Evolutionary conservation across 345 rosid species (phyloP).

Genomic region (Firmiana major): DNA sequence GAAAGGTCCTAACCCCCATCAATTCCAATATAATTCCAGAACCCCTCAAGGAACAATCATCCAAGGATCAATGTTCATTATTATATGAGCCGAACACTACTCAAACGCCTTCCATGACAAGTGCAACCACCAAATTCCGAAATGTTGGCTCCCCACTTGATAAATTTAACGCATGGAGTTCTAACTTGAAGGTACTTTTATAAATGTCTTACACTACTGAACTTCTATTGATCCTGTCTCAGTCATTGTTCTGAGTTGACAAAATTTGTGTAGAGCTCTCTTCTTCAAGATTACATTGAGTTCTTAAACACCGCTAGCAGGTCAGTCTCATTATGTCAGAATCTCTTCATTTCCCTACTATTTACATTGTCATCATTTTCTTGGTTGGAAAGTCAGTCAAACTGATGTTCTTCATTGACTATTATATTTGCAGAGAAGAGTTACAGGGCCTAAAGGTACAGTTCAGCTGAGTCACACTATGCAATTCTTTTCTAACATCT

Average conservation of each 20-base stretch:
- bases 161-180: constrained; percentile 51
- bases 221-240: not conserved
- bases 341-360: not conserved
- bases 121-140: constrained; percentile 25
- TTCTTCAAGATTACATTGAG: constrained; percentile 56
- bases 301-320: constrained; percentile 75
- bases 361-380: not conserved
- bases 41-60: constrained; percentile 16
- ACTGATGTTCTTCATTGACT: constrained; percentile 10
- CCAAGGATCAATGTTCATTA: constrained; percentile 7
- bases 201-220: not conserved
- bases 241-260: not conserved
- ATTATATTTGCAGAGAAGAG: constrained; percentile 58
- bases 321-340: constrained; percentile 27
- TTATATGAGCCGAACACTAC: constrained; percentile 50
- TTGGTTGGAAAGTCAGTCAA: constrained; percentile 10
- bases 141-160: constrained; percentile 43
- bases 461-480: too few species aligned
- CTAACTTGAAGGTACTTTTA: constrained; percentile 51
- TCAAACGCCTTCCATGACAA: constrained; percentile 28
- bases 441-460: constrained; percentile 58
- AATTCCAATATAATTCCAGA: constrained; percentile 34
- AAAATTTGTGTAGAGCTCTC: constrained; percentile 45
- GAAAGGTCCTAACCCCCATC: constrained; percentile 63
- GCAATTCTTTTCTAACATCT: too few species aligned